Conservation (phyloP, 352 stramenopile species). For the Pythium biforme region DNA sequence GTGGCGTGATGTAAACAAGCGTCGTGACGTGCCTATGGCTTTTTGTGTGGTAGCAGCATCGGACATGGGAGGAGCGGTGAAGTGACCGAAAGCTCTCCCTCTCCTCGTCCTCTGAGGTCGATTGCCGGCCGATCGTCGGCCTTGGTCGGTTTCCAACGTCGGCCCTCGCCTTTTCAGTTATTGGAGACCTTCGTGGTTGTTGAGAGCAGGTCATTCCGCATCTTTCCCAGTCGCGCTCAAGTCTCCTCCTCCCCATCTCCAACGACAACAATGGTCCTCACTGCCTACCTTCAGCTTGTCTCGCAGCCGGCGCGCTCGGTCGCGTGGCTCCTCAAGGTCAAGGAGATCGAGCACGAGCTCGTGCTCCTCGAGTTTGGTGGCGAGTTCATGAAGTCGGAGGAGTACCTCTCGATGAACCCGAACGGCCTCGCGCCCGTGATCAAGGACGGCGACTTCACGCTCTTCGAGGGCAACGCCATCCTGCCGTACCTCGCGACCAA, state of each 20-base stretch:
- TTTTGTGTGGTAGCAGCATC: not conserved
- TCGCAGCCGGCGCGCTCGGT: conserved; percentile 27
- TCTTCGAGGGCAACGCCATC: conserved; percentile 60
- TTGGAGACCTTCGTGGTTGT: not conserved
- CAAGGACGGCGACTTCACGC: conserved; percentile 52
- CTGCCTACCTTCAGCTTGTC: conserved; percentile 23
- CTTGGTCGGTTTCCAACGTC: not conserved
- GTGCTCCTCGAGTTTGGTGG: conserved; percentile 21
- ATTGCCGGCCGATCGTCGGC: not conserved
- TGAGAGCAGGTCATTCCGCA: conserved; percentile 15
- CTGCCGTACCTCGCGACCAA: conserved; percentile 51
- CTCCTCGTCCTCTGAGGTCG: not conserved
- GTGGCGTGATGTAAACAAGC: conserved; percentile 16
- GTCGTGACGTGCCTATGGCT: not conserved
- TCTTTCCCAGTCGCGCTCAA: conserved; percentile 6
- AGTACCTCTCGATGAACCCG: conserved; percentile 55
- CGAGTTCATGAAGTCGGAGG: conserved; percentile 24
- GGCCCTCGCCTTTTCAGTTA: not conserved
- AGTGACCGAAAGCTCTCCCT: not conserved
- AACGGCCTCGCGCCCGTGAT: conserved; percentile 49
- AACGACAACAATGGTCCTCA: conserved; percentile 28
- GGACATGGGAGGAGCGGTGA: conserved; percentile 1
- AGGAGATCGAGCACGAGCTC: conserved; percentile 42
- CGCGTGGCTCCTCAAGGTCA: conserved; percentile 48
- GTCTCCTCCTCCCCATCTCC: not conserved